Conservation (phyloP, 495 filamentous ascomycete genomes). For the Usnea hakonensis region DNA sequence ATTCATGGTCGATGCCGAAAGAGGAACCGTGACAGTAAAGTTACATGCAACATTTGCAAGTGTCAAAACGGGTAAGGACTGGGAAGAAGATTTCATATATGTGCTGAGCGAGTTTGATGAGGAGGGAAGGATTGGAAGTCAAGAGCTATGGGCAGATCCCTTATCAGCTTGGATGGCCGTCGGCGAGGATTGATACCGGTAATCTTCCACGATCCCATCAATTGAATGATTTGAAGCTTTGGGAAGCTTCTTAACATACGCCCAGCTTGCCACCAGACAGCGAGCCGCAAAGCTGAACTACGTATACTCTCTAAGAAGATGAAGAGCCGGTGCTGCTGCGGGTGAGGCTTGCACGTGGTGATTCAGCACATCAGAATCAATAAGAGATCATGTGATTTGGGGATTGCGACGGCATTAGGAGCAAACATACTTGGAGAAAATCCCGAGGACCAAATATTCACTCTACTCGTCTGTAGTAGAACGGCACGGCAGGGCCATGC, state of each 20-base stretch:
- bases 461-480: too few species aligned
- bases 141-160: conserved; percentile 40
- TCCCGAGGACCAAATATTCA: too few species aligned
- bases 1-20: conserved; percentile 28
- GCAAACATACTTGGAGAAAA: too few species aligned
- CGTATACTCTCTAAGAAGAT: background rate
- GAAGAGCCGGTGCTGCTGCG: background rate
- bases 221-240: background rate
- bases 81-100: conserved; percentile 36
- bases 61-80: conserved; percentile 31
- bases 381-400: background rate
- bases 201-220: background rate
- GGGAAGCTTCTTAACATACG: background rate
- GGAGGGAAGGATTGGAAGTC: conserved; percentile 33
- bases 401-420: background rate
- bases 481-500: too few species aligned
- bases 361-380: background rate
- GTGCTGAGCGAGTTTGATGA: conserved; percentile 35
- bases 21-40: conserved; percentile 28
- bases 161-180: conserved; percentile 36
- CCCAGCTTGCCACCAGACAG: background rate
- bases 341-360: background rate
- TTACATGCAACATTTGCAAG: conserved; percentile 28
- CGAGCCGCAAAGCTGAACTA: background rate
- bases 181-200: conserved; percentile 9